Percentiles rank a stretch among this genome's conserved stretches.
Evolutionary conservation across 148 eudicot species (phyloP).

Genomic region (Pouteria glomerata): DNA sequence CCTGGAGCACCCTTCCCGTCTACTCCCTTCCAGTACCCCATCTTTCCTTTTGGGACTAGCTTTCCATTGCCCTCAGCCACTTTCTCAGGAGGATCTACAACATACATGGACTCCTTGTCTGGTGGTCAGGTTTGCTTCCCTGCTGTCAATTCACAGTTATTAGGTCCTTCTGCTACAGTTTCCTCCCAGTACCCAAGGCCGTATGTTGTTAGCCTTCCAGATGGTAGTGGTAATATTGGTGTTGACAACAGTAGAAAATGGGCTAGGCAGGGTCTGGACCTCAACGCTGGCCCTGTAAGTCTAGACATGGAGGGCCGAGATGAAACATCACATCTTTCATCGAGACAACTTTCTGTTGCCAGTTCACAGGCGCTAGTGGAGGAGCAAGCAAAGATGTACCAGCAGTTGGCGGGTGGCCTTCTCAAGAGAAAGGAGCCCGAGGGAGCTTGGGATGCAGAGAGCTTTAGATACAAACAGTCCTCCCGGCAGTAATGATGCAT

Average conservation of each 20-base stretch:
- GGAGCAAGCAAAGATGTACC: slow-evolving; percentile 63
- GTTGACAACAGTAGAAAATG: slow-evolving; percentile 50
- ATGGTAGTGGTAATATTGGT: slow-evolving; percentile 35
- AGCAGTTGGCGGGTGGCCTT: slow-evolving; percentile 45
- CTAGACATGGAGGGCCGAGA: slow-evolving; percentile 51
- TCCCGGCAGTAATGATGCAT: slow-evolving; percentile 54
- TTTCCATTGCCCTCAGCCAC: slow-evolving; percentile 56
- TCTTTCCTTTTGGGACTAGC: slow-evolving; percentile 61
- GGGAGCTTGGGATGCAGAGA: slow-evolving; percentile 64
- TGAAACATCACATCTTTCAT: slow-evolving; percentile 33
- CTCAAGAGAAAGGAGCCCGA: slow-evolving; percentile 80
- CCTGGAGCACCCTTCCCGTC: slow-evolving; percentile 53
- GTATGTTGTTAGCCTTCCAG: slow-evolving; percentile 52
- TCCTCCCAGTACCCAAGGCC: slow-evolving; percentile 66
- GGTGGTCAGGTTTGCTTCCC: slow-evolving; percentile 52
- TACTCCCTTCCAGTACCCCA: slow-evolving; percentile 59
- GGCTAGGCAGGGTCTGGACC: slow-evolving; percentile 75
- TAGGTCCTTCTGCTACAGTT: slow-evolving; percentile 45
- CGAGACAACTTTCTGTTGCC: slow-evolving; percentile 48
- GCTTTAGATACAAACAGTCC: slow-evolving; percentile 54
- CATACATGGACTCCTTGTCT: slow-evolving; percentile 52
- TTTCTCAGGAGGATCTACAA: slow-evolving; percentile 51
- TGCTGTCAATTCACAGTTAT: slow-evolving; percentile 48
- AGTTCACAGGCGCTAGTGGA: slow-evolving; percentile 47
- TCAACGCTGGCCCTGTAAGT: slow-evolving; percentile 73